Conservation (phyloP, 805 yeast species). For the Saccharomyces cerevisiae region DNA sequence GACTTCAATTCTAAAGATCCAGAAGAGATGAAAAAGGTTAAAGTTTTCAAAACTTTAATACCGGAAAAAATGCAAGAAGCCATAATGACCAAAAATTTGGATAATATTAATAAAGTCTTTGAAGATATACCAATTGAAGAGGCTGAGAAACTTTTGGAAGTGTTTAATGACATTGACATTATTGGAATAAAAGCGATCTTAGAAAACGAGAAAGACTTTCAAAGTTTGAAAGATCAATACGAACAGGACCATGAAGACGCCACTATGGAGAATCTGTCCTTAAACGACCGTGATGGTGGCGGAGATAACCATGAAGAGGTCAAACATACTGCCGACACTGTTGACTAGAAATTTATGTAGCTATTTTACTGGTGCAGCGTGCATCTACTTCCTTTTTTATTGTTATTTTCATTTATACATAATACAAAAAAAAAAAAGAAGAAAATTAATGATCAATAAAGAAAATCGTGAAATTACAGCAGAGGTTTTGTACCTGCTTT, state of each 20-base stretch:
- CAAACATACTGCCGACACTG: neutral
- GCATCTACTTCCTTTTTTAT: neutral
- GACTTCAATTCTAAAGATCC: conserved; percentile 41
- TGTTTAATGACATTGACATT: conserved; percentile 72
- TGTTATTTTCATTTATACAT: neutral
- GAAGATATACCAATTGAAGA: conserved; percentile 63
- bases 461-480: neutral
- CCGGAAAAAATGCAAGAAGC: conserved; percentile 66
- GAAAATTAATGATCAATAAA: neutral
- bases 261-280: neutral
- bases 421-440: neutral
- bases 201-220: conserved; percentile 66
- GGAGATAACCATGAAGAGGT: neutral
- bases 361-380: neutral
- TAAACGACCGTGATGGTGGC: neutral
- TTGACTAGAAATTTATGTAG: neutral
- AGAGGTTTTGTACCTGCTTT: neutral
- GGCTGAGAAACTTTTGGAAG: conserved; percentile 69
- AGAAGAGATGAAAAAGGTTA: conserved; percentile 37
- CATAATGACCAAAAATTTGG: conserved; percentile 59
- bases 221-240: conserved; percentile 43
- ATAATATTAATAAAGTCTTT: conserved; percentile 75
- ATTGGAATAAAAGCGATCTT: conserved; percentile 71
- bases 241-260: conserved; percentile 5
- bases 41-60: conserved; percentile 44